phyloP scores from a whole-genome alignment of 257 asterid species.

The Solanum lycopersicoides region DNA sequence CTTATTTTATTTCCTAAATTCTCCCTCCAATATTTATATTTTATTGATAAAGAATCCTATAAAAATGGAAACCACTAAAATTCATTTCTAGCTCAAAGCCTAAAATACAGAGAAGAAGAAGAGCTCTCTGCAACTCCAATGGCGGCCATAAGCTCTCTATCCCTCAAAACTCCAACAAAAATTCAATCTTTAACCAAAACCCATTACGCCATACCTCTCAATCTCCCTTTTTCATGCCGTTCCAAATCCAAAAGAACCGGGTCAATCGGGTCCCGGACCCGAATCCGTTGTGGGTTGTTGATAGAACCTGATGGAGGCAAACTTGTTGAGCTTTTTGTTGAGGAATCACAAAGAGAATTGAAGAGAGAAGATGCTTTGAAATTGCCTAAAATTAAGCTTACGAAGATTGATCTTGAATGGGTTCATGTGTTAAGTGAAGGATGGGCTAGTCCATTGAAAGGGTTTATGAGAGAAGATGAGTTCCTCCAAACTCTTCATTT shows the following conservation, averaged over 20 bases:
- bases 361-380: constrained; percentile 32
- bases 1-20: not conserved
- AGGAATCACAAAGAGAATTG: constrained; percentile 34
- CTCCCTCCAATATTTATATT: constrained; percentile 16
- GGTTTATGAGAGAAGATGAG: constrained; percentile 92
- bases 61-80: not conserved
- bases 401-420: constrained; percentile 87
- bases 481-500: constrained; percentile 98
- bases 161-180: constrained; percentile 30
- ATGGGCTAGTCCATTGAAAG: constrained; percentile 96
- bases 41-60: not conserved
- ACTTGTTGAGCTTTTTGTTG: constrained; percentile 56
- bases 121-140: constrained; percentile 13
- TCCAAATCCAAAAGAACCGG: constrained; percentile 2
- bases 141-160: constrained; percentile 64
- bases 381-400: constrained; percentile 57
- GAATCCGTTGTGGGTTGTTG: constrained; percentile 30
- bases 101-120: not conserved
- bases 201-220: constrained; percentile 23
- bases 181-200: constrained; percentile 13
- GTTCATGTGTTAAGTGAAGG: constrained; percentile 96
- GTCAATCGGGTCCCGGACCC: constrained; percentile 15
- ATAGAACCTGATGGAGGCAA: constrained; percentile 89
- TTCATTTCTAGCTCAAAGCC: not conserved
- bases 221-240: constrained; percentile 7